Evolutionary conservation across 176 grass and related monocot genomes (phyloP).

Genomic region (Lolium perenne): DNA sequence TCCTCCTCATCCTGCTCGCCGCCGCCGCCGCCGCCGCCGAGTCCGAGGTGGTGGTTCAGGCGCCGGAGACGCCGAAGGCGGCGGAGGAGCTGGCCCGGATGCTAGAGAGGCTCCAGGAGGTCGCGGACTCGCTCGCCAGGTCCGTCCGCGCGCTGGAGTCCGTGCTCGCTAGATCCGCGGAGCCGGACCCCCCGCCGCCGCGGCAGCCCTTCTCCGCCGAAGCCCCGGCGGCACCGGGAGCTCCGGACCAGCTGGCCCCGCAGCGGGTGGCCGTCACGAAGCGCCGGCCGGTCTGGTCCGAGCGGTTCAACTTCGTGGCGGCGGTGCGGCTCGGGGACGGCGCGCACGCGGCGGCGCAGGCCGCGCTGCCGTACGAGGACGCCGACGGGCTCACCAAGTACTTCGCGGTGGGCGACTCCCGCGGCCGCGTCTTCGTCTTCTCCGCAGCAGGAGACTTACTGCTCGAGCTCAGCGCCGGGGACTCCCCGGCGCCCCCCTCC

Average conservation of each 20-base stretch:
- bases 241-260: slow-evolving; percentile 23
- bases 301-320: slow-evolving; percentile 75
- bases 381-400: slow-evolving; percentile 81
- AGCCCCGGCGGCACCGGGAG: not conserved
- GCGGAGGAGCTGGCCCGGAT: slow-evolving; percentile 16
- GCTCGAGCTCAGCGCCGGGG: slow-evolving; percentile 61
- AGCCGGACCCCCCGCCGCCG: slow-evolving; percentile 34
- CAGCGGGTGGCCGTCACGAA: slow-evolving; percentile 69
- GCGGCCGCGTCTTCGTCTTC: slow-evolving; percentile 80
- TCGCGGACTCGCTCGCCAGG: slow-evolving; percentile 56
- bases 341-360: slow-evolving; percentile 48
- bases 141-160: slow-evolving; percentile 53
- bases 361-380: slow-evolving; percentile 73
- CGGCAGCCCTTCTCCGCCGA: not conserved
- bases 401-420: slow-evolving; percentile 80
- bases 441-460: slow-evolving; percentile 74
- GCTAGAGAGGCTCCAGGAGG: slow-evolving; percentile 62
- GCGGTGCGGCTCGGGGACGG: slow-evolving; percentile 63
- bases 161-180: slow-evolving; percentile 50
- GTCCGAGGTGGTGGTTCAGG: not conserved
- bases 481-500: slow-evolving; percentile 12
- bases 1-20: slow-evolving; percentile 40
- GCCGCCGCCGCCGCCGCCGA: not conserved
- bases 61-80: slow-evolving; percentile 7
- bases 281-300: slow-evolving; percentile 66